These are phyloP conservation scores for Diaporthe velutina DNA, from an alignment of 2,329 filamentous ascomycete species.

Conservation along the genomic window DNA sequence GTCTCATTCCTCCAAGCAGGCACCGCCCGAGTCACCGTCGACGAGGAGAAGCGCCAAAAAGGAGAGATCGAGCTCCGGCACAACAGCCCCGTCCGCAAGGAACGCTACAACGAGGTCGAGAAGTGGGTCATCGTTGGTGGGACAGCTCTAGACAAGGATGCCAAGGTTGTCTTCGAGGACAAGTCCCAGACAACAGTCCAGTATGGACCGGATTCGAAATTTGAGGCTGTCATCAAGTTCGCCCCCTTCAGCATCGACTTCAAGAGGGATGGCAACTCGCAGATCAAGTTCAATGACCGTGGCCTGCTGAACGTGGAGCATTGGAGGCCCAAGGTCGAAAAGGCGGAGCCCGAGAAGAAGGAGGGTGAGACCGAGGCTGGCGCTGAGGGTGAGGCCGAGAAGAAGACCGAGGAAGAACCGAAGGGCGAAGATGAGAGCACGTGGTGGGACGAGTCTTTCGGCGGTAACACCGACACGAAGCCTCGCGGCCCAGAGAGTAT, in stretches of 20 bases:
- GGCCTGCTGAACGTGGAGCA: constrained; percentile 94
- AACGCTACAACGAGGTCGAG: constrained; percentile 93
- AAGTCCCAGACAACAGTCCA: constrained; percentile 79
- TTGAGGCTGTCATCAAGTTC: constrained; percentile 87
- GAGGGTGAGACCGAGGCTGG: constrained; percentile 60
- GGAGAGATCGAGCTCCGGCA: constrained; percentile 91
- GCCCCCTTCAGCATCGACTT: constrained; percentile 90
- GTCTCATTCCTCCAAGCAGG: constrained; percentile 93
- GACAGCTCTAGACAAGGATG: constrained; percentile 77
- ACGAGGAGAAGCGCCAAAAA: constrained; percentile 91
- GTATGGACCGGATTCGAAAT: constrained; percentile 82
- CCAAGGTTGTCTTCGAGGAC: constrained; percentile 75
- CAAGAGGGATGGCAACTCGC: constrained; percentile 82
- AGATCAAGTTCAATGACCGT: constrained; percentile 91
- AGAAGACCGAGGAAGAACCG: constrained; percentile 49
- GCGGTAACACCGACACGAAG: constrained; percentile 94
- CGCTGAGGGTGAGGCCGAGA: constrained; percentile 56
- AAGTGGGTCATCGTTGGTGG: constrained; percentile 90
- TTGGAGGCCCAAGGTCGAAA: constrained; percentile 89
- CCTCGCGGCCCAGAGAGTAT: constrained; percentile 95
- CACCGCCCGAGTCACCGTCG: constrained; percentile 86
- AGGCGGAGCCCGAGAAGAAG: constrained; percentile 62
- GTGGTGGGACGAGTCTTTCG: constrained; percentile 98
- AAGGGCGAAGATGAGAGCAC: constrained; percentile 82
- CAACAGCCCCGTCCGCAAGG: constrained; percentile 86